phyloP scores from a whole-genome alignment of 176 grass and related monocot species.

The Thalia dealbata region DNA sequence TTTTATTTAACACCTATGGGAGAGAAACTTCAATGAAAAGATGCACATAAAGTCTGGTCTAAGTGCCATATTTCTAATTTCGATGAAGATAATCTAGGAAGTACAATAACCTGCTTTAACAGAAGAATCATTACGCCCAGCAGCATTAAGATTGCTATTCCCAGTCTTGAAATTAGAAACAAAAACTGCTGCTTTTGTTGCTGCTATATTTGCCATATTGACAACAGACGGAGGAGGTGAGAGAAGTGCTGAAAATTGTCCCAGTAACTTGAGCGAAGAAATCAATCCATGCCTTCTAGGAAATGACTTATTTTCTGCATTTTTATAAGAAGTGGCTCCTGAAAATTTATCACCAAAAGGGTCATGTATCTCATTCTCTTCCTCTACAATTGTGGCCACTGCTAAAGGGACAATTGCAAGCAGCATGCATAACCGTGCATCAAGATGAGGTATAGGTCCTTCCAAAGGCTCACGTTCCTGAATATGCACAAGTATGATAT shows the following conservation, averaged over 20 bases:
- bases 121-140: constrained; percentile 37
- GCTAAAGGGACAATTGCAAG: constrained; percentile 75
- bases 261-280: constrained; percentile 76
- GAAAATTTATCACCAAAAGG: background rate
- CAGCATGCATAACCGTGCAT: constrained; percentile 74
- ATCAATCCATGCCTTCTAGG: constrained; percentile 63
- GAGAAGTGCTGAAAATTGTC: constrained; percentile 74
- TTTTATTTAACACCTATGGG: background rate
- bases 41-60: background rate
- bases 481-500: background rate
- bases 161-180: constrained; percentile 38
- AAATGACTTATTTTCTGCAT: constrained; percentile 39
- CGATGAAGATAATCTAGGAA: background rate
- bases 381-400: constrained; percentile 61
- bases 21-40: background rate
- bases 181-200: constrained; percentile 78
- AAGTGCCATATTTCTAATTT: constrained; percentile 1
- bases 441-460: constrained; percentile 79
- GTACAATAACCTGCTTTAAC: constrained; percentile 36
- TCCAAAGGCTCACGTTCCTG: constrained; percentile 81
- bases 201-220: constrained; percentile 69
- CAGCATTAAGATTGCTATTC: constrained; percentile 33
- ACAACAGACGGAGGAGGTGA: constrained; percentile 68
- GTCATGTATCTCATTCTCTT: constrained; percentile 33
- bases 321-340: constrained; percentile 6